Conservation (phyloP, 495 filamentous ascomycete species). For the Mycothermus thermophilus region DNA sequence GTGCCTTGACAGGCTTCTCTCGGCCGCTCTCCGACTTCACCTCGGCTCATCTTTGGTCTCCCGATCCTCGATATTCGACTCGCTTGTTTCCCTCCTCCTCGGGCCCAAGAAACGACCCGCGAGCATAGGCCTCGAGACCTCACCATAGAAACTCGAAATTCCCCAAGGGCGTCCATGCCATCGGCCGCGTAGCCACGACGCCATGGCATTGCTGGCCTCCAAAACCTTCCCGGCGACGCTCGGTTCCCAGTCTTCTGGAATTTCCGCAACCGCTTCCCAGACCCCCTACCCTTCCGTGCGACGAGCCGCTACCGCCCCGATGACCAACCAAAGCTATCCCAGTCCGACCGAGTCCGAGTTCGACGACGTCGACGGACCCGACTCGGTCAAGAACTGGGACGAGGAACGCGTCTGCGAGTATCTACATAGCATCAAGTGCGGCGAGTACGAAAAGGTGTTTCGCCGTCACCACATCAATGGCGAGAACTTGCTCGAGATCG, state of each 20-base stretch:
- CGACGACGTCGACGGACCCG: conserved; percentile 52
- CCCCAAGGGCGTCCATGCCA: conserved; percentile 11
- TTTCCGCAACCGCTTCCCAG: conserved; percentile 37
- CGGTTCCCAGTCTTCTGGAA: conserved; percentile 40
- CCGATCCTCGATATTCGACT: too few relatives aligned
- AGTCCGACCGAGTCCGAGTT: conserved; percentile 94
- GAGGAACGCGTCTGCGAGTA: conserved; percentile 84
- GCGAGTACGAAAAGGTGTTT: conserved; percentile 86
- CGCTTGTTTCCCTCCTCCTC: not conserved
- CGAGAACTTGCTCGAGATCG: conserved; percentile 89
- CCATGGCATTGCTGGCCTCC: conserved; percentile 77
- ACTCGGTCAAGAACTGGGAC: conserved; percentile 63
- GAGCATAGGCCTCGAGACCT: not conserved
- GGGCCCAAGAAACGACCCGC: not conserved
- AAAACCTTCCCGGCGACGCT: conserved; percentile 62
- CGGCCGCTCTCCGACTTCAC: too few relatives aligned
- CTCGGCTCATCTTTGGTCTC: too few relatives aligned
- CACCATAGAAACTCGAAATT: conserved; percentile 1
- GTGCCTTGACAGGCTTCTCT: too few relatives aligned
- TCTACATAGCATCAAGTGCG: conserved; percentile 77
- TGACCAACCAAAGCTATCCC: conserved; percentile 52
- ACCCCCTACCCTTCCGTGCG: conserved; percentile 39
- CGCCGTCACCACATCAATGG: conserved; percentile 91
- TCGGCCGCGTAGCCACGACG: conserved; percentile 11
- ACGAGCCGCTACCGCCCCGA: conserved; percentile 41